These are phyloP conservation scores for Avicennia marina DNA, from an alignment of 257 asterid species.

Conservation along the genomic window DNA sequence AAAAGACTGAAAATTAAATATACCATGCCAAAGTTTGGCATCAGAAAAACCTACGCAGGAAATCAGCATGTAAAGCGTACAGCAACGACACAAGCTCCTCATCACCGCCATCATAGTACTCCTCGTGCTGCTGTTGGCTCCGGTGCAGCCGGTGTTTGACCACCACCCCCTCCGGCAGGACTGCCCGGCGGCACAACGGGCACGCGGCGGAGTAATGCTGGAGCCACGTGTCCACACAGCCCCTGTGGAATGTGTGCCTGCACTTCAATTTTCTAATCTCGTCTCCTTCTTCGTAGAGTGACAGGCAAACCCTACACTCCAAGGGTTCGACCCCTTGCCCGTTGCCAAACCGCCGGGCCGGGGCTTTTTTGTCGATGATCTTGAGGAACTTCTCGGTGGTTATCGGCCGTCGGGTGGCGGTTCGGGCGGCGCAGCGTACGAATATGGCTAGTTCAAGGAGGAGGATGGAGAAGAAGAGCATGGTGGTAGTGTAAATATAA, in stretches of 20 bases:
- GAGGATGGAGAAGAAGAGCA: conserved; percentile 39
- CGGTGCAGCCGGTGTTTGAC: conserved; percentile 30
- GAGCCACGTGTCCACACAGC: conserved; percentile 69
- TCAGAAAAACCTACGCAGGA: conserved; percentile 34
- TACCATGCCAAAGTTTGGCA: too few species aligned
- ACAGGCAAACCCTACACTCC: conserved; percentile 57
- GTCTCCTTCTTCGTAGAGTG: conserved; percentile 50
- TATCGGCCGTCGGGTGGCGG: conserved; percentile 22
- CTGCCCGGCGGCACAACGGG: conserved; percentile 56
- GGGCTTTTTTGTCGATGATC: conserved; percentile 43
- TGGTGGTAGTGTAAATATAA: conserved; percentile 32
- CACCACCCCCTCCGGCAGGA: conserved; percentile 52
- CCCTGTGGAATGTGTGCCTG: conserved; percentile 53
- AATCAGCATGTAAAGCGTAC: conserved; percentile 45
- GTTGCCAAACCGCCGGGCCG: conserved; percentile 24
- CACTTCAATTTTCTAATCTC: conserved; percentile 53
- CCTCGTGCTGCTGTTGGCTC: not conserved
- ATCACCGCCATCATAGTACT: conserved; percentile 32
- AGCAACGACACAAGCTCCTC: conserved; percentile 43
- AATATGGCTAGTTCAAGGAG: conserved; percentile 42
- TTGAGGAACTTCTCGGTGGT: conserved; percentile 47
- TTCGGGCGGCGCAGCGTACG: conserved; percentile 26
- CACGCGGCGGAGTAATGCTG: conserved; percentile 49
- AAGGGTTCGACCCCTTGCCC: conserved; percentile 7
- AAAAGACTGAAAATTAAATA: too few species aligned